A percentile compares a stretch with the other conserved stretches of the same genome.
phyloP scores from a whole-genome alignment of 2,329 filamentous ascomycete species.

The Epichloe hybrida region DNA sequence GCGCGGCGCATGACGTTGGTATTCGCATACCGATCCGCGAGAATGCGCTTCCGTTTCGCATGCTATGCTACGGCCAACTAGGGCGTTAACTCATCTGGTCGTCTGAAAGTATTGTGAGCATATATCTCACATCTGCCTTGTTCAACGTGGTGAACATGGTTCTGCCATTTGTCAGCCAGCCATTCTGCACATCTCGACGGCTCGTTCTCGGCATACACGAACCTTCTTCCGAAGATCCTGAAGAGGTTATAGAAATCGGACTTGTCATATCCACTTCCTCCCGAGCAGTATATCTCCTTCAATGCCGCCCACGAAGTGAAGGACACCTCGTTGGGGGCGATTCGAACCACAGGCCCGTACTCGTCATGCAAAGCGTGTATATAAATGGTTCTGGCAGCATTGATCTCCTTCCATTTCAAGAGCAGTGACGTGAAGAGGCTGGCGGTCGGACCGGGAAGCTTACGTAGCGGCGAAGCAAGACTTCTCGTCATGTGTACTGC shows the following conservation, averaged over 20 bases:
- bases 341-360: conserved; percentile 32
- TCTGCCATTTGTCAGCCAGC: conserved; percentile 15
- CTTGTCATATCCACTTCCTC: conserved; percentile 51
- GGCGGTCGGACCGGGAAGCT: conserved; percentile 33
- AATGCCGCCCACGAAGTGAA: conserved; percentile 24
- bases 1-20: conserved; percentile 46
- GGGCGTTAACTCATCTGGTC: neutral
- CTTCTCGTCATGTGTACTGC: conserved; percentile 13
- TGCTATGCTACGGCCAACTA: conserved; percentile 43
- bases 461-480: conserved; percentile 20
- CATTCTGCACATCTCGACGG: neutral
- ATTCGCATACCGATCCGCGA: conserved; percentile 57
- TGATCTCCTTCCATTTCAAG: conserved; percentile 44
- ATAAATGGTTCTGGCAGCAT: conserved; percentile 36
- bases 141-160: conserved; percentile 48
- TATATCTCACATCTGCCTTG: conserved; percentile 34
- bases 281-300: conserved; percentile 40
- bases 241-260: conserved; percentile 52
- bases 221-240: conserved; percentile 42
- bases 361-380: conserved; percentile 35
- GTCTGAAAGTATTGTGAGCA: neutral
- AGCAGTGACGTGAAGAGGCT: conserved; percentile 36
- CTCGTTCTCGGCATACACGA: conserved; percentile 8
- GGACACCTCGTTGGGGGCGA: conserved; percentile 32
- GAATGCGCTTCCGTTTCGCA: conserved; percentile 45